A percentile compares a stretch with the other conserved stretches of the same genome.
Conservation (phyloP, 352 stramenopile genomes). For the Elongisporangium prolatum region DNA sequence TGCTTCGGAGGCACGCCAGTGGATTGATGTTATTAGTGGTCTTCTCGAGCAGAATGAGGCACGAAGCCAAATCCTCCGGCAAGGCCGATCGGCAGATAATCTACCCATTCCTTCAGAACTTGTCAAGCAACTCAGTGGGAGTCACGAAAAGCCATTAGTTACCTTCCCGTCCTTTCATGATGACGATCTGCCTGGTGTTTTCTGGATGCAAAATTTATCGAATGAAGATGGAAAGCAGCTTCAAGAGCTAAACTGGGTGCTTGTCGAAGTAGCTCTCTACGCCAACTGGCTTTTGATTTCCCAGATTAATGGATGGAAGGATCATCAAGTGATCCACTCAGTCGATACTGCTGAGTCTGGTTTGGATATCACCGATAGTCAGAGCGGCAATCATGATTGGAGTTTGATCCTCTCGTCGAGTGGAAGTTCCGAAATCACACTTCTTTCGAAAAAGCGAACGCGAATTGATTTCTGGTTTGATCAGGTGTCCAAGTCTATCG, state of each 20-base stretch:
- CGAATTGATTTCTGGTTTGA: conserved; percentile 61
- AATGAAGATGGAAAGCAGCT: not conserved
- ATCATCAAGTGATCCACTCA: conserved; percentile 15
- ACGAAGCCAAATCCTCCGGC: conserved; percentile 17
- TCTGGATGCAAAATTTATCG: conserved; percentile 21
- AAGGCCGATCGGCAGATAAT: conserved; percentile 13
- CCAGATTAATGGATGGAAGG: conserved; percentile 31
- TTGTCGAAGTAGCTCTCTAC: conserved; percentile 38
- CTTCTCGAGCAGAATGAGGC: conserved; percentile 32
- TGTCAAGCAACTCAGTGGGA: conserved; percentile 5
- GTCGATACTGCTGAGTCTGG: conserved; percentile 18
- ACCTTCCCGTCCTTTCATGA: conserved; percentile 43
- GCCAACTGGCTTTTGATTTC: conserved; percentile 32
- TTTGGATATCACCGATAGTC: conserved; percentile 22
- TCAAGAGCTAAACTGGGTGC: conserved; percentile 15
- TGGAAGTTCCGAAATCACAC: conserved; percentile 4
- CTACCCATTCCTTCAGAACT: conserved; percentile 24
- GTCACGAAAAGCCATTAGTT: conserved; percentile 6
- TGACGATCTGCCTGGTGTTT: conserved; percentile 39
- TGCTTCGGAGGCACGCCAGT: conserved; percentile 15
- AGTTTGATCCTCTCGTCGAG: conserved; percentile 23
- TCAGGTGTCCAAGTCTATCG: conserved; percentile 38
- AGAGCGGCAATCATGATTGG: conserved; percentile 32
- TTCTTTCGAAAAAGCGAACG: conserved; percentile 38
- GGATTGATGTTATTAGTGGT: conserved; percentile 21